Conservation (phyloP, 495 filamentous ascomycete genomes). For the Echria macrotheca region DNA sequence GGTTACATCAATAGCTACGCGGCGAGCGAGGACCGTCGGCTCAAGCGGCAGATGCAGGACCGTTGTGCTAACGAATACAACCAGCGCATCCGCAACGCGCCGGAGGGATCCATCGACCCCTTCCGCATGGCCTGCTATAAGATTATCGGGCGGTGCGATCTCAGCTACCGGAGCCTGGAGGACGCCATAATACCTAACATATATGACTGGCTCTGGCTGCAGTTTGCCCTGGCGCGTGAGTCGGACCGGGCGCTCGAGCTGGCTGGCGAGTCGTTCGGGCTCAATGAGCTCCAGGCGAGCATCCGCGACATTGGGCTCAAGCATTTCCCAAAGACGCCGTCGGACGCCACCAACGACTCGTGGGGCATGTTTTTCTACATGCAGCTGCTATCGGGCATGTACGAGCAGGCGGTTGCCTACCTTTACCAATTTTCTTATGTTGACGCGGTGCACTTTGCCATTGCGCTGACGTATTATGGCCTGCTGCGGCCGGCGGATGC, state of each 20-base stretch:
- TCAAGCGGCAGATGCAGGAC: constrained; percentile 72
- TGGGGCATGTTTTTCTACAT: constrained; percentile 91
- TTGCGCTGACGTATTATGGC: constrained; percentile 85
- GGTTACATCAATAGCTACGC: constrained; percentile 81
- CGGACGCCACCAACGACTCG: constrained; percentile 62
- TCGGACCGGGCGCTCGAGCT: constrained; percentile 75
- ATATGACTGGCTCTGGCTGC: constrained; percentile 96
- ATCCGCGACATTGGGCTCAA: constrained; percentile 83
- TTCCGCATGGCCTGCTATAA: constrained; percentile 98
- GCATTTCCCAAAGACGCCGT: constrained; percentile 69
- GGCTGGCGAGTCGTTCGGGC: constrained; percentile 80
- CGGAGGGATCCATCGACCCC: constrained; percentile 83
- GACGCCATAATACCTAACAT: constrained; percentile 65
- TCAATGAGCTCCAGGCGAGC: constrained; percentile 78
- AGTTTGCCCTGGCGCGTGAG: constrained; percentile 87
- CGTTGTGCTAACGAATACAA: constrained; percentile 86
- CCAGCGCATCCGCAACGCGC: constrained; percentile 72
- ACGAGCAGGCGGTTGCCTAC: constrained; percentile 87
- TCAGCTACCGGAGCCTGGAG: constrained; percentile 73
- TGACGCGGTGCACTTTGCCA: constrained; percentile 90
- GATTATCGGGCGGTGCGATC: constrained; percentile 89
- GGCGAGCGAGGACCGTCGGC: constrained; percentile 61
- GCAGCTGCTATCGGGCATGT: constrained; percentile 86
- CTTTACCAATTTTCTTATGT: constrained; percentile 84
- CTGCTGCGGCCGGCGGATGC: constrained; percentile 79